These are phyloP conservation scores for Solanum paucissectum DNA, from an alignment of 257 asterid genomes.

Conservation along the genomic window DNA sequence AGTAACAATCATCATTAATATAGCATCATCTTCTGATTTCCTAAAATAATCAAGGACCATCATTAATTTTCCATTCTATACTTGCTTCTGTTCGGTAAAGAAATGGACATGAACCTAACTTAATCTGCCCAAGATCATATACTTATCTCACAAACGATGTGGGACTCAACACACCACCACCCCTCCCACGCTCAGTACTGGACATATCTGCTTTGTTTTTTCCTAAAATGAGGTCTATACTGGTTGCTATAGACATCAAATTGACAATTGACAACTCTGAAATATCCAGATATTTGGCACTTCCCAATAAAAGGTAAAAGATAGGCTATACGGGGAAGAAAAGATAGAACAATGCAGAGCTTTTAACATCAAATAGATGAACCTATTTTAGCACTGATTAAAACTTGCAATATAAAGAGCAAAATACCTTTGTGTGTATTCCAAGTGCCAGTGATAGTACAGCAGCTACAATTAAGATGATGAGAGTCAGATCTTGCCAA, in stretches of 20 bases:
- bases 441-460: slow-evolving; percentile 79
- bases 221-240: neutral
- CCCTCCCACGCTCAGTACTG: neutral
- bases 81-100: neutral
- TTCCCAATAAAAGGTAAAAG: neutral
- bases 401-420: neutral
- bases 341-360: neutral
- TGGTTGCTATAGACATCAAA: neutral
- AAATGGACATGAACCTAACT: neutral
- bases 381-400: neutral
- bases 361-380: neutral
- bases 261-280: neutral
- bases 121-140: neutral
- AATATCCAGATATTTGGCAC: neutral
- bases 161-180: neutral
- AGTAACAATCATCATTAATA: neutral
- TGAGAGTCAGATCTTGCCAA: slow-evolving; percentile 92
- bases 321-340: neutral
- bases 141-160: neutral
- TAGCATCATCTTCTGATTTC: neutral
- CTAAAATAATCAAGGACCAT: neutral
- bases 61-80: neutral
- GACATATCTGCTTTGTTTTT: neutral
- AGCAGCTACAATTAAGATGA: slow-evolving; percentile 81
- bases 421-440: slow-evolving; percentile 64